These are phyloP conservation scores for Stenocarpella maydis DNA, from an alignment of 2,329 filamentous ascomycete species.

Conservation along the genomic window DNA sequence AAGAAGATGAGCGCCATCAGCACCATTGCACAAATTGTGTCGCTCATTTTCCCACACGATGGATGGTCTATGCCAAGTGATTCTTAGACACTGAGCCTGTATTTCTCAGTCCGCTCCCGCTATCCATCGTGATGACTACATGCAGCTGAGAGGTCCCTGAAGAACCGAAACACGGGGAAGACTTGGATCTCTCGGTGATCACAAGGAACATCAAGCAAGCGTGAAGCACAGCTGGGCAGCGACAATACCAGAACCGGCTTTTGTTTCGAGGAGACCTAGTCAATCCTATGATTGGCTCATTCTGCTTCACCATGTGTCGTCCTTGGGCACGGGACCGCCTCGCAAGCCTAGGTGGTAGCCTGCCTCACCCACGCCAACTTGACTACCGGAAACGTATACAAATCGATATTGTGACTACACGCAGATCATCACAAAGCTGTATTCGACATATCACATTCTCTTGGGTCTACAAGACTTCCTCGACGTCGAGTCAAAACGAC, in stretches of 20 bases:
- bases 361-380: background rate
- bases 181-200: background rate
- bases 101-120: background rate
- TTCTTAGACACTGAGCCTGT: background rate
- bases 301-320: background rate
- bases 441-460: background rate
- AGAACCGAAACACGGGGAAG: background rate
- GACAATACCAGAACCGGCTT: background rate
- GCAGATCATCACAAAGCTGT: background rate
- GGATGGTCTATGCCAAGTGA: background rate
- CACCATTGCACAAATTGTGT: background rate
- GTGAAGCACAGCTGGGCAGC: background rate
- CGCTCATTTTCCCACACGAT: background rate
- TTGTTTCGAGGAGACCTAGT: background rate
- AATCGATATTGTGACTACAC: background rate
- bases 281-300: background rate
- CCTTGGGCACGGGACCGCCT: background rate
- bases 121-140: background rate
- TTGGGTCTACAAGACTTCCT: too few species aligned
- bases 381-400: background rate
- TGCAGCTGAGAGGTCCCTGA: background rate
- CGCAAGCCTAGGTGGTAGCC: background rate
- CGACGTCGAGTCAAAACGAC: too few species aligned
- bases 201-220: background rate
- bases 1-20: background rate